phyloP scores from a whole-genome alignment of 2,329 filamentous ascomycete species.

The Coleophoma crateriformis region DNA sequence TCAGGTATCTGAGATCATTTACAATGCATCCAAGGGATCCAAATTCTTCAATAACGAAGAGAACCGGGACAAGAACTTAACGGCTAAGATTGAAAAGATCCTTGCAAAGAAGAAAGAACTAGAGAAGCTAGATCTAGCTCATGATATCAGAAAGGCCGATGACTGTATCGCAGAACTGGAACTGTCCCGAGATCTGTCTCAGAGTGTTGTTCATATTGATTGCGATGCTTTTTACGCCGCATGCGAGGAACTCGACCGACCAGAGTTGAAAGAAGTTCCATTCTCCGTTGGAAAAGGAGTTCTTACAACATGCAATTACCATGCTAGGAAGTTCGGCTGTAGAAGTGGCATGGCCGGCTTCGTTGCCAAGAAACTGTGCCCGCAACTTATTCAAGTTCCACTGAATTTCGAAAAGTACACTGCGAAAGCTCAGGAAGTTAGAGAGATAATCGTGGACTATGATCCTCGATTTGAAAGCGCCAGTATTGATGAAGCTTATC shows the following conservation, averaged over 20 bases:
- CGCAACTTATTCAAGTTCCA: slow-evolving; percentile 74
- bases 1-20: slow-evolving; percentile 90
- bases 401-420: slow-evolving; percentile 88
- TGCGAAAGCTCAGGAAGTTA: slow-evolving; percentile 82
- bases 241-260: slow-evolving; percentile 78
- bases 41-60: slow-evolving; percentile 96
- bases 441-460: slow-evolving; percentile 77
- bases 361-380: slow-evolving; percentile 90
- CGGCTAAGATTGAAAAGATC: slow-evolving; percentile 79
- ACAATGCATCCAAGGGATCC: slow-evolving; percentile 91
- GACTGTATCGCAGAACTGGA: slow-evolving; percentile 78
- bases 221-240: slow-evolving; percentile 98
- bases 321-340: slow-evolving; percentile 83
- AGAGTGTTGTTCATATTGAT: slow-evolving; percentile 85
- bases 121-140: slow-evolving; percentile 68
- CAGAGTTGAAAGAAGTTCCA: slow-evolving; percentile 78
- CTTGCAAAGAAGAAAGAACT: slow-evolving; percentile 69
- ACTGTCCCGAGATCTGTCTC: slow-evolving; percentile 70
- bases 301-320: slow-evolving; percentile 73
- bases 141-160: slow-evolving; percentile 72
- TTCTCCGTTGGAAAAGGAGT: slow-evolving; percentile 80
- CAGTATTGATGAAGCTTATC: slow-evolving; percentile 92
- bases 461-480: slow-evolving; percentile 89
- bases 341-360: slow-evolving; percentile 95
- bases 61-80: slow-evolving; percentile 72